Evolutionary conservation across 2,329 filamentous ascomycete species (phyloP).

Genomic region (Ophiostoma triangulosporum): DNA sequence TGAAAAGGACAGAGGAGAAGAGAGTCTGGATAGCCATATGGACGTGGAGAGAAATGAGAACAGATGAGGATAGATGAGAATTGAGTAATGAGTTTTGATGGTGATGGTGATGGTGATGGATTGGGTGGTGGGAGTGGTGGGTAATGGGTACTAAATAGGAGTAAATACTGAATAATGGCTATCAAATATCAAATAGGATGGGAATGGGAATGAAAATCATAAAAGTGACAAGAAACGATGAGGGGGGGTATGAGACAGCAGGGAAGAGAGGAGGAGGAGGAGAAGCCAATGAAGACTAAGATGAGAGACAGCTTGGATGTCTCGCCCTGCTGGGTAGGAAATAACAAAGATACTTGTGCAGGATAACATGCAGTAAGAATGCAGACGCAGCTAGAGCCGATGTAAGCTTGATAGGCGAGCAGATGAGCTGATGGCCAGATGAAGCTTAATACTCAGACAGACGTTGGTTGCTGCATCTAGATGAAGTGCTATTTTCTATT

Average conservation of each 20-base stretch:
- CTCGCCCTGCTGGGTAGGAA: not conserved
- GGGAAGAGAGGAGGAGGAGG: not conserved
- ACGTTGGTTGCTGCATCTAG: no score
- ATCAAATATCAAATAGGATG: not conserved
- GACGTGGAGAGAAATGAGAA: not conserved
- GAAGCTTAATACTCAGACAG: no score
- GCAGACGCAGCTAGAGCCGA: not conserved
- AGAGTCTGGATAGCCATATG: not conserved
- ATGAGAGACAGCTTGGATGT: not conserved
- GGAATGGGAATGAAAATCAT: not conserved
- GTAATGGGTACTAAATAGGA: not conserved
- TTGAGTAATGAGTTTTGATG: no score
- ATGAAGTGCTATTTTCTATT: no score
- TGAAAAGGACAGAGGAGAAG: not conserved
- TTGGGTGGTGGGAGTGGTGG: not conserved
- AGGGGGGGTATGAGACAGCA: not conserved
- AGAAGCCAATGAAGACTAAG: not conserved
- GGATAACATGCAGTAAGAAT: not conserved
- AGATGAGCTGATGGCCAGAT: no score
- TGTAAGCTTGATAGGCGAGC: no score
- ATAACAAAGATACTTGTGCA: no score
- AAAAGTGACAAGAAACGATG: not conserved
- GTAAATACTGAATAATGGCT: not conserved
- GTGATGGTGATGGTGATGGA: no score
- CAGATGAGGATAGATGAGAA: not conserved